Percentiles rank a stretch among this genome's conserved stretches.
phyloP scores from a whole-genome alignment of 129 eudicot species.

The Ambrosia artemisiifolia region DNA sequence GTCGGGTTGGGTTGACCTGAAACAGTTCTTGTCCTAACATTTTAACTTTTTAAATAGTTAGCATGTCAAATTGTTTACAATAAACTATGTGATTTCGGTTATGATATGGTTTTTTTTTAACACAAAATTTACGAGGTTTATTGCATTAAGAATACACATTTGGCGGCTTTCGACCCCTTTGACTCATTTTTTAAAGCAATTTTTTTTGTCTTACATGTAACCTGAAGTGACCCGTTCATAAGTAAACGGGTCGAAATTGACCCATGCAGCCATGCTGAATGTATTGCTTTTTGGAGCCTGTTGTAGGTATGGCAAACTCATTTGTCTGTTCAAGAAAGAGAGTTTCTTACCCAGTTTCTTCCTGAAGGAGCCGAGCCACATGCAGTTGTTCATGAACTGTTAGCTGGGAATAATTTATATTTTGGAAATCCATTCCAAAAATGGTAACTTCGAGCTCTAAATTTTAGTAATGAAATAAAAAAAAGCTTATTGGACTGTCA shows the following conservation, averaged over 20 bases:
- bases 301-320: conserved; percentile 78
- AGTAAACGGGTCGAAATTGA: neutral
- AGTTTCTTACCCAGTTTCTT: conserved; percentile 64
- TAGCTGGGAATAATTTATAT: conserved; percentile 63
- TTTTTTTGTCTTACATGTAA: neutral
- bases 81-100: neutral
- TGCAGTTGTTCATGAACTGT: conserved; percentile 55
- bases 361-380: conserved; percentile 62
- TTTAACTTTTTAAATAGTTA: neutral
- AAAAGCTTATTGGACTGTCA: neutral
- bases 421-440: conserved; percentile 75
- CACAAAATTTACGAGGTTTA: neutral
- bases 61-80: neutral
- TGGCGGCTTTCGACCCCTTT: neutral
- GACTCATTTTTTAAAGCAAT: neutral
- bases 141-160: neutral
- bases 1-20: neutral
- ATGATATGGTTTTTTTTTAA: neutral
- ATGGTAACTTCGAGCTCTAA: conserved; percentile 49
- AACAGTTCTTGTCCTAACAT: neutral
- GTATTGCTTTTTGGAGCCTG: conserved; percentile 9
- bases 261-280: conserved; percentile 16
- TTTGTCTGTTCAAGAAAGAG: conserved; percentile 69
- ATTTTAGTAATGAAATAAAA: conserved; percentile 11
- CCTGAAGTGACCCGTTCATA: neutral